Base-by-base conservation (phyloP, 495 filamentous ascomycete genomes). In the Chaetomidium leptoderma region DNA sequence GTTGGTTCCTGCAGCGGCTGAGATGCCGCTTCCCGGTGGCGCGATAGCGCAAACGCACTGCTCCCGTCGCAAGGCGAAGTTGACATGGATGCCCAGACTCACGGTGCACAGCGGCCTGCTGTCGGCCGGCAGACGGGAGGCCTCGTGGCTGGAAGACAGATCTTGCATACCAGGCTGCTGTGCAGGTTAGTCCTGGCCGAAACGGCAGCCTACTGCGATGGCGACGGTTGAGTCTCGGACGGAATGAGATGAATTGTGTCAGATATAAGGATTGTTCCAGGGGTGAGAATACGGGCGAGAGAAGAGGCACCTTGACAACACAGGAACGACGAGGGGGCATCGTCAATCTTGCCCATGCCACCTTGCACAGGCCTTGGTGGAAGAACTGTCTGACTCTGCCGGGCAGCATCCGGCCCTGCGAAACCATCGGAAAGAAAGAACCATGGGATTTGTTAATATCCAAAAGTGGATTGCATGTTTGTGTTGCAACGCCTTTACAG, bases 1-100 rank as follows among this genome's bases (percentile, higher is more conserved):
- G 24, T 13, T 48, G 39, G 53, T 53, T 46, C 40, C 59, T 61
- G 59, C 59, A 57, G 46, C 53, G 46, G 39, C 53, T 40, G 46
- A 47, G 2, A 47, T 61, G 59, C 59, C n/a, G 47, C 39, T 19
- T 35, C 11, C 59, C 53, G 59, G 43, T 27, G 53, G 44, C 24
- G 30, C 44, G 39, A 47, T 13, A 6, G 3, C 11, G 44, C 46
- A 47, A 52, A 45, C 42, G 16, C 26, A 16, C 30, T 46, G 45
- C 16, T 17, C 27, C 30, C 32, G 29, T 53, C 24, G 43, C 40
- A 33, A 29, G 6, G 16, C 14, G 50, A 23, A 17, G 17, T 7
- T n/a, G 4, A n/a, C 32, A 35, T 14, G 4, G 23, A 30, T 10
- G 16, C 16, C 30, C n/a, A 26, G 35, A 10, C 32, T 32, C 10